Evolutionary conservation across 129 eudicot genomes (phyloP), one percentile per base, ranked within the genome.

Genomic region (Rutidosis leptorrhynchoides): DNA sequence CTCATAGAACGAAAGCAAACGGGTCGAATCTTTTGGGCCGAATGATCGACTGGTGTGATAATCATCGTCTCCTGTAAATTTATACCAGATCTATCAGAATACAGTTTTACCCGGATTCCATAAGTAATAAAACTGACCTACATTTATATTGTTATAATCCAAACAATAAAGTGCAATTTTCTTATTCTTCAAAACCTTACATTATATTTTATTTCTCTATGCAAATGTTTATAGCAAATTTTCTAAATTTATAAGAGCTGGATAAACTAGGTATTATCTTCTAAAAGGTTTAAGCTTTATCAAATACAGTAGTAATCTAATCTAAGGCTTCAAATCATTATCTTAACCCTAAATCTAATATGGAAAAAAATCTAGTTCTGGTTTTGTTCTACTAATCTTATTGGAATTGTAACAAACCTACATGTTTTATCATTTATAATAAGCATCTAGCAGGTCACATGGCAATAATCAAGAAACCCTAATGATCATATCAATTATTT

Each of bases 21-120:
- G 72, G 65, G 77, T 68, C 11, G 84, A 77, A 84, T 87, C 90
- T 63, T 72, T 82, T 25, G 90, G 84, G 79, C 83, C 78, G 20
- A 83, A 58, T 22, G 88, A 79, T 46, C 83, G 71, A 5, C 83
- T 81, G 16, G 80, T 61, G 55, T 70, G 80, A 63, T 81, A 79
- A 28, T 87, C 97, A 76, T 78, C 84, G 35, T 87, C 96, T 15
- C 98, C 96, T 91, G 85, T 57, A 80, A 73, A 49, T 37, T 65
- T 57, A 72, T 28, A 40, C 30, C 43, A 40, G 60, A 23, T 53
- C 22, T 37, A 78, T 84, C 37, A 81, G 79, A 46, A 58, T 35
- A 74, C 37, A 15, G 6, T 21, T 74, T 46, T 32, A 1, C 28
- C 37, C 67, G 11, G 46, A 66, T 20, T 27, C 35, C 17, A 37